Evolutionary conservation across 2,329 filamentous ascomycete species (phyloP).

Genomic region (Waltergamsia citrina): DNA sequence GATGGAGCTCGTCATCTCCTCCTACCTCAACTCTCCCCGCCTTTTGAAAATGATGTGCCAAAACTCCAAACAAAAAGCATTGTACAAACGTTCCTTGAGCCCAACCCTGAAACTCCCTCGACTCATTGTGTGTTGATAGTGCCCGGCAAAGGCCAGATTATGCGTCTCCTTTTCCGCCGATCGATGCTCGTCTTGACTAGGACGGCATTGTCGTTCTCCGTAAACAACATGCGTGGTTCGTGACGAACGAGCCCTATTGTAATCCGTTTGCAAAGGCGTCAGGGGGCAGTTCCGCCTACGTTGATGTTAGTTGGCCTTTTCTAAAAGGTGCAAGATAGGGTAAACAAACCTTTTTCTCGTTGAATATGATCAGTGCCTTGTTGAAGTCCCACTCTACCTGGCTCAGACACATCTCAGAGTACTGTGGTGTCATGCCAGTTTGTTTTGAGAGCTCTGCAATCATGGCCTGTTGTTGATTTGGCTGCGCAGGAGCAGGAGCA

Average conservation of each 20-base stretch:
- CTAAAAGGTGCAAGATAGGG: not conserved
- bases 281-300: conserved; percentile 13
- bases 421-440: conserved; percentile 73
- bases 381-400: conserved; percentile 75
- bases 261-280: conserved; percentile 14
- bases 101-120: too few species aligned
- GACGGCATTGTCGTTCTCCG: too few species aligned
- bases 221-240: not conserved
- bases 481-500: conserved; percentile 12
- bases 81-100: too few species aligned
- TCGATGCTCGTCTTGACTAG: too few species aligned
- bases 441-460: conserved; percentile 65
- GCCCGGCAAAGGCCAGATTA: too few species aligned
- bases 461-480: conserved; percentile 53
- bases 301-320: not conserved
- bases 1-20: too few species aligned
- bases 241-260: not conserved
- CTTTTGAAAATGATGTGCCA: too few species aligned
- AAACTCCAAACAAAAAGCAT: too few species aligned
- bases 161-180: too few species aligned
- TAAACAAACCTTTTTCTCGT: conserved; percentile 57
- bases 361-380: conserved; percentile 65
- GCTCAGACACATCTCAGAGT: conserved; percentile 70
- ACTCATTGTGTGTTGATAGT: too few species aligned
- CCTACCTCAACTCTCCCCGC: too few species aligned